phyloP scores from a whole-genome alignment of 148 eudicot species.

The Cornus florida region DNA sequence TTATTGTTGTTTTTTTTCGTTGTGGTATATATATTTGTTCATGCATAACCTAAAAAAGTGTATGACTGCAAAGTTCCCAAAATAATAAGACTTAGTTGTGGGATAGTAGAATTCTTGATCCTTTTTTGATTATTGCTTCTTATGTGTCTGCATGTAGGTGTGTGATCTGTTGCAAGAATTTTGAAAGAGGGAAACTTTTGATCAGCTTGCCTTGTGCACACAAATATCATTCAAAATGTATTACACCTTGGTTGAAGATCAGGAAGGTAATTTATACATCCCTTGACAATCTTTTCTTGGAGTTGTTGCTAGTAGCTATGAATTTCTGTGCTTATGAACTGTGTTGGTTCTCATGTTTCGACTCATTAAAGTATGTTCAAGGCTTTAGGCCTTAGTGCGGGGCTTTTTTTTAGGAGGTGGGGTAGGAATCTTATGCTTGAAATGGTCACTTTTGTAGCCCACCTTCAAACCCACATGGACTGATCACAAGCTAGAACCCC shows the following conservation, averaged over 20 bases:
- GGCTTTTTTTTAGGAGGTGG: too few relatives aligned
- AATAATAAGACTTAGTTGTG: neutral
- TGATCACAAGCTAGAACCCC: too few relatives aligned
- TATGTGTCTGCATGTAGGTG: conserved; percentile 48
- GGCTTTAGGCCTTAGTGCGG: too few relatives aligned
- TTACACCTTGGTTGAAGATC: conserved; percentile 57
- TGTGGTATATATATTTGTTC: neutral
- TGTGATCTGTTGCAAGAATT: conserved; percentile 57
- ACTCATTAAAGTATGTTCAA: too few relatives aligned
- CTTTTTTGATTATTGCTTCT: conserved; percentile 17
- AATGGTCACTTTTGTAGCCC: too few relatives aligned
- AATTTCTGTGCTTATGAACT: neutral
- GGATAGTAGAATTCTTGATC: neutral
- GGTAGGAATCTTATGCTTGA: too few relatives aligned
- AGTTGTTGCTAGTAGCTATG: neutral
- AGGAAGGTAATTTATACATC: conserved; percentile 46
- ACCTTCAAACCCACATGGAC: too few relatives aligned
- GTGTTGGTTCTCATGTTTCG: too few relatives aligned
- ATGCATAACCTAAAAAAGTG: neutral
- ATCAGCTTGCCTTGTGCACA: conserved; percentile 75
- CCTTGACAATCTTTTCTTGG: neutral
- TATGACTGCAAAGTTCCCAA: neutral
- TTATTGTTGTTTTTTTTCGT: neutral
- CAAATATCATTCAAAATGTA: conserved; percentile 72
- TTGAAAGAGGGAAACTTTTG: conserved; percentile 45